Conservation (phyloP, 768 basidiomycete genomes). For the Xanthoconium purpureum region DNA sequence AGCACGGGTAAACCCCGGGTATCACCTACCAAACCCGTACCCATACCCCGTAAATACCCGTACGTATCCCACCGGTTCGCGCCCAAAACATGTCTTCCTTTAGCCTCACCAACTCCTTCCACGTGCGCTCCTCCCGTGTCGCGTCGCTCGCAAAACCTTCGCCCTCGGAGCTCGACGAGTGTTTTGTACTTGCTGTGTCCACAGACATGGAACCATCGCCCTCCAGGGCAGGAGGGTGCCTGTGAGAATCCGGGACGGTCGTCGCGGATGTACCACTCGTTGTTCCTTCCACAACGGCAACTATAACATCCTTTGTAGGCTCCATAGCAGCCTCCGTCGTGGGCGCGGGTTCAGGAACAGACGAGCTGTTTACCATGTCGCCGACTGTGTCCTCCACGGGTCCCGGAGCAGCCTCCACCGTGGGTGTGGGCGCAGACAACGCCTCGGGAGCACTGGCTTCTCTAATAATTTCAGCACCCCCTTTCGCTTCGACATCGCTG, state of each 20-base stretch:
- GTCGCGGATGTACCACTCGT: not conserved
- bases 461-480: not conserved
- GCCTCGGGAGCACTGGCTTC: not conserved
- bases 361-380: not conserved
- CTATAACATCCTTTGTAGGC: too few species aligned
- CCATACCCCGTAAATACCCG: not conserved
- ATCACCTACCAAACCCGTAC: too few species aligned
- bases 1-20: too few species aligned
- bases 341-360: not conserved
- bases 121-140: constrained; percentile 84
- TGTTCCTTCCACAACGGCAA: too few species aligned
- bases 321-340: too few species aligned
- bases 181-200: constrained; percentile 26
- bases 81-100: constrained; percentile 89
- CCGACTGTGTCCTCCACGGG: not conserved
- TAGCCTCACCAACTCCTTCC: constrained; percentile 72
- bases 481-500: not conserved
- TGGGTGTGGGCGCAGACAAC: not conserved
- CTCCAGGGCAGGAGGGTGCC: not conserved
- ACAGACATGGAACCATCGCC: constrained; percentile 13
- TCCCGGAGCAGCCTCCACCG: not conserved
- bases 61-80: constrained; percentile 54
- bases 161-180: constrained; percentile 21
- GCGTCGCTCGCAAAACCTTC: constrained; percentile 58
- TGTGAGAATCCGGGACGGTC: not conserved